phyloP scores from a whole-genome alignment of 257 asterid species.

The Rauvolfia tetraphylla region DNA sequence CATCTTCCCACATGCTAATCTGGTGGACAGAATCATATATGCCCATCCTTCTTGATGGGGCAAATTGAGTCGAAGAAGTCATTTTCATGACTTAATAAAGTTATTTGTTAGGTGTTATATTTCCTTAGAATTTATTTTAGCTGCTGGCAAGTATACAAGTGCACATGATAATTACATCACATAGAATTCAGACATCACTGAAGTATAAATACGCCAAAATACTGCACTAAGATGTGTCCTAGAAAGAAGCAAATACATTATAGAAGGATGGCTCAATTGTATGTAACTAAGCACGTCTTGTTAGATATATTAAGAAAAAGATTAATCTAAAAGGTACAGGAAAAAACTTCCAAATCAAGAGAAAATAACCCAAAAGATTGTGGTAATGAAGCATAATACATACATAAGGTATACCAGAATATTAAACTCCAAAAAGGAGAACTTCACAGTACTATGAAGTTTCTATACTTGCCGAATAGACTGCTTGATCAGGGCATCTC shows the following conservation, averaged over 20 bases:
- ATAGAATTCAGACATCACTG: not conserved
- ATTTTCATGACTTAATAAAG: slow-evolving; percentile 36
- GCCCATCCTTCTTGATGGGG: slow-evolving; percentile 63
- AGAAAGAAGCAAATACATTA: not conserved
- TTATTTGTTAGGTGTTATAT: not conserved
- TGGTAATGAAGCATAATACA: not conserved
- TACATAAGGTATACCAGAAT: not conserved
- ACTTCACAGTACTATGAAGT: not conserved
- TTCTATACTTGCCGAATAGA: not conserved
- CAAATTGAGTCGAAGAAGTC: slow-evolving; percentile 73
- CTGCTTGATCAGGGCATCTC: not conserved
- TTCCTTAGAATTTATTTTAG: not conserved
- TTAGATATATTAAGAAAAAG: not conserved
- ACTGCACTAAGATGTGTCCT: not conserved
- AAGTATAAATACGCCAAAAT: not conserved
- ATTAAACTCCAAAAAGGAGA: not conserved
- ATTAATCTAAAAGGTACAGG: not conserved
- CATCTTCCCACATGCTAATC: slow-evolving; percentile 79
- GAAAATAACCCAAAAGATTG: not conserved
- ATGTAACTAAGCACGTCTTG: not conserved
- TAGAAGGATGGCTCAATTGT: not conserved
- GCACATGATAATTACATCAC: not conserved
- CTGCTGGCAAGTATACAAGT: not conserved
- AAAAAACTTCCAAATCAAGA: not conserved
- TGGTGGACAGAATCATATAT: slow-evolving; percentile 66